Conservation (phyloP, 371 early-diverging fungal genomes). For the Mortierella sp. region DNA sequence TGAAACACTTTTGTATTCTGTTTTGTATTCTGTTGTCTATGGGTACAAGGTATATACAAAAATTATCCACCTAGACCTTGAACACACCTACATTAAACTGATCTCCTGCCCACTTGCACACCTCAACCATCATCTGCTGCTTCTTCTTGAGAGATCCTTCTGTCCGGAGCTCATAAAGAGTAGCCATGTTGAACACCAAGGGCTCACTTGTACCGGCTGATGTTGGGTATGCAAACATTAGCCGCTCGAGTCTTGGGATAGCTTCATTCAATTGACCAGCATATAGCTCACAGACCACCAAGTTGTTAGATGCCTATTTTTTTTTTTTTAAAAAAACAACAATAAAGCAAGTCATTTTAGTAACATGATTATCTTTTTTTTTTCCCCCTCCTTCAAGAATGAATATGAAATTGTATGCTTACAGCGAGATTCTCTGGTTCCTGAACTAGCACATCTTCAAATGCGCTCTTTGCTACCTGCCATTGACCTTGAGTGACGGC, state of each 20-base stretch:
- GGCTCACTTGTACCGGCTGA: constrained; percentile 69
- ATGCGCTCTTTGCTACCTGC: constrained; percentile 60
- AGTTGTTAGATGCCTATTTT: constrained; percentile 63
- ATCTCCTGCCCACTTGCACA: constrained; percentile 73
- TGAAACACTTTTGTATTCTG: too few relatives aligned
- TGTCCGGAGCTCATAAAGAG: constrained; percentile 69
- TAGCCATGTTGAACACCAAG: constrained; percentile 70
- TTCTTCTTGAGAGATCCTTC: constrained; percentile 65
- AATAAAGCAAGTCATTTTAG: background rate
- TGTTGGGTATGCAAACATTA: constrained; percentile 57
- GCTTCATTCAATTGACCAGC: constrained; percentile 64
- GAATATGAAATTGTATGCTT: constrained; percentile 13
- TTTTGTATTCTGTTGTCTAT: too few relatives aligned
- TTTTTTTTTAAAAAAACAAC: constrained; percentile 9
- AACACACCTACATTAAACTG: constrained; percentile 62
- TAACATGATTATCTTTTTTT: too few relatives aligned
- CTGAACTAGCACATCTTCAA: constrained; percentile 59
- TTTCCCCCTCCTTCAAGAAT: background rate
- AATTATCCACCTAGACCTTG: constrained; percentile 18
- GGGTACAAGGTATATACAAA: too few relatives aligned
- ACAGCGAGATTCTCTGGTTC: constrained; percentile 68
- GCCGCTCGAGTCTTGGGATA: constrained; percentile 39
- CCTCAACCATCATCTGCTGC: constrained; percentile 63
- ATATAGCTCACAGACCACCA: constrained; percentile 71
- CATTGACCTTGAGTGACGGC: constrained; percentile 69